Conservation (phyloP, 805 yeast genomes). For the Ogataea salicorniae region DNA sequence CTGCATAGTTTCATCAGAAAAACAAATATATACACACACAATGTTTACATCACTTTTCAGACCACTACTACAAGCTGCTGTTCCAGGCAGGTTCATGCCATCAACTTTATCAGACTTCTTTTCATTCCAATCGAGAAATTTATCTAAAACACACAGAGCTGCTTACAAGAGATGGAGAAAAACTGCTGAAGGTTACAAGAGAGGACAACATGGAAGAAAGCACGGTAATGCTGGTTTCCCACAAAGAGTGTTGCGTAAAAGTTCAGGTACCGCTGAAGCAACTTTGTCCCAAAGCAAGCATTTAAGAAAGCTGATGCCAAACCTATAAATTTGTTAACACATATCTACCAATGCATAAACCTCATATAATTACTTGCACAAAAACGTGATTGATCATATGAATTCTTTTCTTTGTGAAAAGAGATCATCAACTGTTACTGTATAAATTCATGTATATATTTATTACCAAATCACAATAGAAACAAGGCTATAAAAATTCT, state of each 20-base stretch:
- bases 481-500: too few species aligned
- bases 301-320: slow-evolving; percentile 51
- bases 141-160: slow-evolving; percentile 78
- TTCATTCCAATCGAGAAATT: slow-evolving; percentile 18
- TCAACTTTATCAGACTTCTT: slow-evolving; percentile 2
- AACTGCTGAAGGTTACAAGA: slow-evolving; percentile 60
- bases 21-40: slow-evolving; percentile 1
- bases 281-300: slow-evolving; percentile 53
- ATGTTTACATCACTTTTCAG: slow-evolving; percentile 12
- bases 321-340: slow-evolving; percentile 17
- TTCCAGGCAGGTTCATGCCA: slow-evolving; percentile 1
- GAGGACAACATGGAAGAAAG: slow-evolving; percentile 79
- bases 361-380: too few species aligned
- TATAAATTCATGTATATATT: too few species aligned
- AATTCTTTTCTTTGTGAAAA: too few species aligned
- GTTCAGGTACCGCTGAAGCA: slow-evolving; percentile 56
- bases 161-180: slow-evolving; percentile 84
- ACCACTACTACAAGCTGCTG: slow-evolving; percentile 9
- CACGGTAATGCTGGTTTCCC: slow-evolving; percentile 94
- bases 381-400: too few species aligned
- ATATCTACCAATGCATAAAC: not conserved
- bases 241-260: slow-evolving; percentile 48
- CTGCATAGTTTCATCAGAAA: too few species aligned
- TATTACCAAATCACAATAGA: too few species aligned
- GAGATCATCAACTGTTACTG: too few species aligned